Conservation (phyloP, 345 rosid species). For the Citrus australasica region DNA sequence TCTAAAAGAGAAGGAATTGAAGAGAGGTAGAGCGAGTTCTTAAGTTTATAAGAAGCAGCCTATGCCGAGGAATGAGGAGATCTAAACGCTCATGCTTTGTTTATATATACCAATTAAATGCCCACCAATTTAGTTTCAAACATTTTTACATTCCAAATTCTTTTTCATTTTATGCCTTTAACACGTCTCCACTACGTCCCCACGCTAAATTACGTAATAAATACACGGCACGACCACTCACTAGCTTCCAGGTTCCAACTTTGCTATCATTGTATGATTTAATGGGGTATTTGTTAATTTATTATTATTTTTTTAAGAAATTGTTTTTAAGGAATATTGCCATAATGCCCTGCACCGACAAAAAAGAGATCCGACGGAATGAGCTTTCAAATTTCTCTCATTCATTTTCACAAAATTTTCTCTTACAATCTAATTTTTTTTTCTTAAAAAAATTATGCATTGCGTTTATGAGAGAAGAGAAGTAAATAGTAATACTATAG, state of each 20-base stretch:
- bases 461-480: no score
- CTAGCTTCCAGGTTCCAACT: background rate
- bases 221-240: no score
- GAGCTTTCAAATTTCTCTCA: background rate
- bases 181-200: background rate
- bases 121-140: background rate
- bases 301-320: background rate
- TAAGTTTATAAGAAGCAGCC: background rate
- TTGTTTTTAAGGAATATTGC: background rate
- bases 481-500: no score
- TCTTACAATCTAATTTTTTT: no score
- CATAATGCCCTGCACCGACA: background rate
- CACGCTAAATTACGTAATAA: no score
- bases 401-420: no score
- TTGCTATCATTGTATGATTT: background rate
- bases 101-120: background rate
- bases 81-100: background rate
- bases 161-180: background rate
- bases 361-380: background rate
- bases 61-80: conserved; percentile 17
- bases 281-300: no score
- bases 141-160: background rate
- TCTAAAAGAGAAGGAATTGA: conserved; percentile 4
- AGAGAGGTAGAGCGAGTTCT: background rate
- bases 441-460: no score